Evolutionary conservation across 257 asterid genomes (phyloP).

Genomic region (Schizonepeta tenuifolia): DNA sequence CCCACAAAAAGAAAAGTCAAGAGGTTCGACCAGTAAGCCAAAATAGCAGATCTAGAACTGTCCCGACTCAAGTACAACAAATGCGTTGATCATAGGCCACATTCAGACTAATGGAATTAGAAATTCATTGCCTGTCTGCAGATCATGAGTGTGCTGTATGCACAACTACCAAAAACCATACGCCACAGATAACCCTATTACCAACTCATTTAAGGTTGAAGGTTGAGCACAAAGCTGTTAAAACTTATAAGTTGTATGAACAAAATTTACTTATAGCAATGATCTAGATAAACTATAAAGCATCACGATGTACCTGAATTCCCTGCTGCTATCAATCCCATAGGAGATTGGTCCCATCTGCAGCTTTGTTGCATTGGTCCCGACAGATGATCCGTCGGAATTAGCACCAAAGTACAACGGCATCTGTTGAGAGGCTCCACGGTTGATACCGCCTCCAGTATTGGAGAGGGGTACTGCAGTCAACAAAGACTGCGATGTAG

Average conservation of each 20-base stretch:
- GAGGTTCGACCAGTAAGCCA: neutral
- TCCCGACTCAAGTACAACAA: neutral
- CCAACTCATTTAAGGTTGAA: neutral
- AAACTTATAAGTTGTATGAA: neutral
- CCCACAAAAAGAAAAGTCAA: neutral
- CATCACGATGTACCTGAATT: conserved; percentile 59
- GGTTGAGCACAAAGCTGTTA: neutral
- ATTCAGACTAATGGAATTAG: neutral
- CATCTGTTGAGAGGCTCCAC: conserved; percentile 63
- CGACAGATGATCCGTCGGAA: conserved; percentile 63
- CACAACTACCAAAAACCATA: neutral
- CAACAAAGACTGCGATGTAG: conserved; percentile 73
- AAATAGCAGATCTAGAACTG: neutral
- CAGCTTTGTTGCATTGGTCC: conserved; percentile 64
- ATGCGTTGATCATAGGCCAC: neutral
- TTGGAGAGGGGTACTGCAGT: conserved; percentile 63
- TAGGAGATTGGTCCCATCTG: conserved; percentile 67
- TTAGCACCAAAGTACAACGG: conserved; percentile 62
- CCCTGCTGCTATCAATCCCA: conserved; percentile 40
- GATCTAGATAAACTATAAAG: conserved; percentile 18
- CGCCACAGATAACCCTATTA: neutral
- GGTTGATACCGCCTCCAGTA: conserved; percentile 56
- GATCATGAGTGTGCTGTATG: neutral
- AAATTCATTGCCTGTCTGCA: too few species aligned
- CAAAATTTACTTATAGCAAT: conserved; percentile 2